Base-by-base conservation (phyloP, 805 yeast species). In the Cyberlindnera japonica region DNA sequence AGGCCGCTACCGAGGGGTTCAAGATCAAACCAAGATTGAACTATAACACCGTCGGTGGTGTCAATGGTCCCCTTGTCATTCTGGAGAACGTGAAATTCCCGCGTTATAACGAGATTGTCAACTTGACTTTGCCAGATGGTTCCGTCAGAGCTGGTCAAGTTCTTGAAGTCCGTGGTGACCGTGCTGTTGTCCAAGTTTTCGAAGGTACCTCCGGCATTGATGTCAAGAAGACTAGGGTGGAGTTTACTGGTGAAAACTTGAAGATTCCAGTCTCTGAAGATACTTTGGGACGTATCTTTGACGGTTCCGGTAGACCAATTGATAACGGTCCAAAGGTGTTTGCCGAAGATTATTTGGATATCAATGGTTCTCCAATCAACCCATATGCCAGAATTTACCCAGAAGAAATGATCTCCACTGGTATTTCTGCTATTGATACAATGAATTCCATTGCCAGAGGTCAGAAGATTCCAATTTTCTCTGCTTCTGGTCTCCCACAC, bases 361-460 rank as follows among this genome's bases (percentile, higher is more conserved):
- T 93, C 63, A 95, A 93, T 65, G 99, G 99, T 44, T 89, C 98
- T 31, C 98, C 99, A 60, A 93, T 93, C 67, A 93, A 93, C 63
- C 99, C 99, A 40, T 93, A 69, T 65, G 95, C 97, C 32, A 90
- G 99, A 71, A 93, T 93, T 55, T 95, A 95, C 65, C 99, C 99
- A 22, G 99, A 93, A 74, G 99, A 93, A 73, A 93, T 93, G 99
- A 93, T 93, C 57, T 89, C 97, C 38, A 95, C 99, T 15, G 99
- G 99, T 78, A 77, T 93, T 50, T 90, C 97, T 35, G 96, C 99
- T 37, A 93, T 93, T 62, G 99, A 93, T 67, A 90, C 97, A 43
- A 93, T 93, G 99, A 95, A 93, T 71, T 91, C 99, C 32, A 93
- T 93, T 75, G 99, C 99, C 45, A 87, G 99, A 78, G 99, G 99